phyloP scores from a whole-genome alignment of 2,329 filamentous ascomycete genomes.

The Atkinsonella texensis region DNA sequence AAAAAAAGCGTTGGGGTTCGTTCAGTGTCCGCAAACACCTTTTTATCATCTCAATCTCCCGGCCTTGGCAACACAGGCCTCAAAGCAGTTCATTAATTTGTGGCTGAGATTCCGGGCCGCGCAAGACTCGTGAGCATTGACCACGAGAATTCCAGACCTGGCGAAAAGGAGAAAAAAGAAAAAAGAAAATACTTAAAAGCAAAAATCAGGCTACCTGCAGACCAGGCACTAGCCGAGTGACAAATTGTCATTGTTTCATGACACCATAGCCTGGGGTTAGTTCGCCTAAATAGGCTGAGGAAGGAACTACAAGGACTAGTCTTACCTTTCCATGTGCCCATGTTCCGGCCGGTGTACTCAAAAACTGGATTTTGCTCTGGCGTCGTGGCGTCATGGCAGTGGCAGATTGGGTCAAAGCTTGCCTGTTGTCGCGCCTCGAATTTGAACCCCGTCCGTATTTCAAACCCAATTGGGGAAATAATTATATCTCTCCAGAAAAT shows the following conservation, averaged over 20 bases:
- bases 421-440: too few relatives aligned
- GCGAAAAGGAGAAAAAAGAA: background rate
- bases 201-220: constrained; percentile 4
- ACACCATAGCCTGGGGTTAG: constrained; percentile 8
- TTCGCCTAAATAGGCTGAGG: constrained; percentile 15
- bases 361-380: too few relatives aligned
- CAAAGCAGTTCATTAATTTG: background rate
- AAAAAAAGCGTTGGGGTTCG: too few relatives aligned
- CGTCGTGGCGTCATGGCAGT: too few relatives aligned
- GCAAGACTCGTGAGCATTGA: background rate
- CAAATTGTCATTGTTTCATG: constrained; percentile 18
- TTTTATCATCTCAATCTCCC: background rate
- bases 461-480: too few relatives aligned
- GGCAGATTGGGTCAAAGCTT: too few relatives aligned
- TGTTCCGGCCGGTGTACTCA: background rate
- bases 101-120: background rate
- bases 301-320: constrained; percentile 14
- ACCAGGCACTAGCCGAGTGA: constrained; percentile 11
- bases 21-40: background rate
- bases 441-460: too few relatives aligned
- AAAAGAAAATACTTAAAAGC: too few relatives aligned
- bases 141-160: background rate
- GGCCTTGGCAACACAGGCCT: too few relatives aligned
- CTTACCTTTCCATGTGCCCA: constrained; percentile 4
- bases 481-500: too few relatives aligned